A percentile compares a stretch with the other conserved stretches of the same genome.
These are phyloP conservation scores for Emericellopsis atlantica DNA, from an alignment of 2,329 filamentous ascomycete genomes.

Conservation along the genomic window DNA sequence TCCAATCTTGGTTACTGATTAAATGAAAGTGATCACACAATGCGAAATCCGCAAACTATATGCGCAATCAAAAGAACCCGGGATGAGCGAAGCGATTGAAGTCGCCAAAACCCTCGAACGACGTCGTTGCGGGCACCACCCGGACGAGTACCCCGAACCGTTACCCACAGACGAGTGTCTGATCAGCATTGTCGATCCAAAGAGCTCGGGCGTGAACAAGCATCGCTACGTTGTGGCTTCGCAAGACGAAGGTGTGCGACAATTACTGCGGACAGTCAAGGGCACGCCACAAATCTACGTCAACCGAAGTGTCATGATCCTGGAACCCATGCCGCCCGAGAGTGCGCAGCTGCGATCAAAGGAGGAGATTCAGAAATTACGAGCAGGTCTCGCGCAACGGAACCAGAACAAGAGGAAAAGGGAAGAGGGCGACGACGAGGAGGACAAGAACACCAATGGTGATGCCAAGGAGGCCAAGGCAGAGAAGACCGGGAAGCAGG, in stretches of 20 bases:
- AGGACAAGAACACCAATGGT: slow-evolving; percentile 4
- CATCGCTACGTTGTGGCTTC: slow-evolving; percentile 68
- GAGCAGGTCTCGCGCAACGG: slow-evolving; percentile 47
- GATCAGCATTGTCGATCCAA: slow-evolving; percentile 65
- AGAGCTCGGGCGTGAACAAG: slow-evolving; percentile 58
- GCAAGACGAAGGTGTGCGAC: slow-evolving; percentile 53
- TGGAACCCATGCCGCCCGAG: slow-evolving; percentile 59
- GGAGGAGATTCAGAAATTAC: slow-evolving; percentile 66
- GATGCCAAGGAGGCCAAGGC: slow-evolving; percentile 26
- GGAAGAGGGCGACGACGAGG: slow-evolving; percentile 24
- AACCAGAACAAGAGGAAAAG: slow-evolving; percentile 36
- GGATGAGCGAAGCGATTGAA: slow-evolving; percentile 49
- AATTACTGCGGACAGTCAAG: slow-evolving; percentile 49
- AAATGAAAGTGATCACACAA: slow-evolving; percentile 56
- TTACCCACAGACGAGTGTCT: slow-evolving; percentile 60
- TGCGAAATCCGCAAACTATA: slow-evolving; percentile 74
- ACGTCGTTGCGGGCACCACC: slow-evolving; percentile 66
- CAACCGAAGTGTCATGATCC: slow-evolving; percentile 59
- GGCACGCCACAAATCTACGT: slow-evolving; percentile 72
- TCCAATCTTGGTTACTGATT: slow-evolving; percentile 9
- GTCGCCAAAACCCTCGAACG: slow-evolving; percentile 66
- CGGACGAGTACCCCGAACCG: slow-evolving; percentile 57
- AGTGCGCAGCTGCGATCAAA: slow-evolving; percentile 50
- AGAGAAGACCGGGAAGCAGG: slow-evolving; percentile 1
- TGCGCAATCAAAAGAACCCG: slow-evolving; percentile 40